Evolutionary conservation across 2,329 filamentous ascomycete genomes (phyloP), one percentile per base, ranked within the genome.

Genomic region (Fusarium sulawesiense): DNA sequence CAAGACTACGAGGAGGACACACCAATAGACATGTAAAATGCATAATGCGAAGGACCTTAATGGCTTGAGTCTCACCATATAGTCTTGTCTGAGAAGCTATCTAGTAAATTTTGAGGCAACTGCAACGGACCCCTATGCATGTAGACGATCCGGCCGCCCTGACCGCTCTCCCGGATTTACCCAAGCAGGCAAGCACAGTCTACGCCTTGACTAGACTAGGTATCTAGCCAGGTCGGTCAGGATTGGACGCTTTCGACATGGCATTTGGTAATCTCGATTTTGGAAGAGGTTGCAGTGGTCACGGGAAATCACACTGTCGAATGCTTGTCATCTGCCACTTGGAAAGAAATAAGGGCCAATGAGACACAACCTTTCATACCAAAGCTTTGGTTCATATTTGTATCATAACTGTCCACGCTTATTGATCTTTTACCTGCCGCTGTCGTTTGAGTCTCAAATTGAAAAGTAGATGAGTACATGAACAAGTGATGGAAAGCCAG

Each of bases 81-180:
- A 29, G n/a, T 21, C 18, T n/a, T 4, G 16, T 53, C 10, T 5
- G 27, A 53, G 18, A 11, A n/a, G 30, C 6, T 8, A 20, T 18
- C 18, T 9, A 29, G 9, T 29, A 12, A 27, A 5, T 25, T 53
- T 29, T 41, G 47, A 50, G 34, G n/a, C n/a, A 25, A 53, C 25
- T 27, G 21, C 23, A 13, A 37, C 51, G 29, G 56, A 50, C 48
- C 41, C 47, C 45, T 59, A 74, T 74, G 67, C 65, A 70, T 53
- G 51, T 70, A 67, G 34, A 55, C 64, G 58, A 62, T 59, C 56
- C 60, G 65, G 68, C n/a, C 50, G 16, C 56, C 58, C 48, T 72
- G 70, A 73, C 72, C 72, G 72, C 72, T 60, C 57, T 60, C 34
- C 70, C 65, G 64, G 56, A 60, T 66, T 66, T 72, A 66, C 49